Conservation (phyloP, 306 rosid genomes). For the Castanopsis chinensis region DNA sequence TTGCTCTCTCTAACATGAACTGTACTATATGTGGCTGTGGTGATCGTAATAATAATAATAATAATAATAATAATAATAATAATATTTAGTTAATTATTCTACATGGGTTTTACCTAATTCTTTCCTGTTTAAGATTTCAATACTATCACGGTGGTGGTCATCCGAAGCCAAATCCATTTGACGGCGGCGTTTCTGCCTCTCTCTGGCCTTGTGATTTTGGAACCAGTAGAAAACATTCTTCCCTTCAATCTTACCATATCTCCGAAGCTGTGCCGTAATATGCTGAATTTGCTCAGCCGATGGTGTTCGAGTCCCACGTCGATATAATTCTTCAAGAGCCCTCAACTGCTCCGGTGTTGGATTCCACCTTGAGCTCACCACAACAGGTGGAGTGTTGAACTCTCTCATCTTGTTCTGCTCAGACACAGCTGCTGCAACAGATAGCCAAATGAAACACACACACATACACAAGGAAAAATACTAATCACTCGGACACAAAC, state of each 20-base stretch:
- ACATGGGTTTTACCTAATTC: conserved; percentile 36
- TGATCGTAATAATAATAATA: background rate
- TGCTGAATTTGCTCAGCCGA: conserved; percentile 95
- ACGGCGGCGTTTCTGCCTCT: conserved; percentile 96
- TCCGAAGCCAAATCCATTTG: conserved; percentile 68
- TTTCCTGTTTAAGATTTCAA: conserved; percentile 47
- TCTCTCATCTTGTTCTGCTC: conserved; percentile 61
- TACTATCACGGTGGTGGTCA: conserved; percentile 19
- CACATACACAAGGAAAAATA: background rate
- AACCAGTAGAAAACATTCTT: conserved; percentile 97
- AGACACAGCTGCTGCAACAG: conserved; percentile 25
- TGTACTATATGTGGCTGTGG: background rate
- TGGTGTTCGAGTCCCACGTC: conserved; percentile 85
- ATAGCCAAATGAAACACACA: background rate
- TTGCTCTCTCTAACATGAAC: background rate
- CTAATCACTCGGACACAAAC: no score
- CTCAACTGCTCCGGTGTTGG: conserved; percentile 89
- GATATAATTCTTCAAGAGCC: conserved; percentile 74
- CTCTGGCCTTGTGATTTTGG: conserved; percentile 96
- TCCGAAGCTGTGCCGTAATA: conserved; percentile 77
- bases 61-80: background rate
- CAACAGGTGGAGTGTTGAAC: conserved; percentile 43
- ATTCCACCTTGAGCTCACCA: conserved; percentile 95
- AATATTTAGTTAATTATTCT: background rate
- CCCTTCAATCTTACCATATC: conserved; percentile 90